Evolutionary conservation across 228 moss, liverwort and hornwort genomes (phyloP).

Genomic region (Sphagnum magellanicum): DNA sequence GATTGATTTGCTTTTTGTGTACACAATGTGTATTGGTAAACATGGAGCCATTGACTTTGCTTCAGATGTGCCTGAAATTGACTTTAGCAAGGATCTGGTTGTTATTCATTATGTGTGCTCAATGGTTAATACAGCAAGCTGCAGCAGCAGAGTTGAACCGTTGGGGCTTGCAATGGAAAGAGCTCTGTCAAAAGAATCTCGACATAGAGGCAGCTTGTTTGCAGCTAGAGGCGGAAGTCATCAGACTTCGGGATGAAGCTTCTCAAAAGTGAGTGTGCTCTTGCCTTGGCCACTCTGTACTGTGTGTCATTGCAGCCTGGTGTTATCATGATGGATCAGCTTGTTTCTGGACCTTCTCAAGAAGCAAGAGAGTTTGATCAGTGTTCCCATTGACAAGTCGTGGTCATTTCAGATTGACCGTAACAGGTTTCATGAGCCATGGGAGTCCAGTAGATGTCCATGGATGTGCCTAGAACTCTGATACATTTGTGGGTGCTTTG

Average conservation of each 20-base stretch:
- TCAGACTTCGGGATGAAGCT: conserved; percentile 64
- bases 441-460: no score
- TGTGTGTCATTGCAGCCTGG: neutral
- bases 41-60: no score
- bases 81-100: no score
- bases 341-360: no score
- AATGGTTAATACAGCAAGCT: conserved; percentile 55
- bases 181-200: conserved; percentile 64
- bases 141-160: conserved; percentile 77
- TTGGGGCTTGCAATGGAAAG: conserved; percentile 75
- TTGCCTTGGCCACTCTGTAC: conserved; percentile 2
- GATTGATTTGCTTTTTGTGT: no score
- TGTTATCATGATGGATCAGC: neutral
- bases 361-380: no score
- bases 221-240: conserved; percentile 61
- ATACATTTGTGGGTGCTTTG: neutral
- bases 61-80: no score
- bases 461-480: neutral
- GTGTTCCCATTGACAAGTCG: neutral
- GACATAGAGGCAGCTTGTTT: conserved; percentile 73
- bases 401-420: neutral
- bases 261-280: conserved; percentile 38
- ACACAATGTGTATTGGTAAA: no score
- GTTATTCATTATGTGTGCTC: neutral
- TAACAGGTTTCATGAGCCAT: no score